Base-by-base conservation (phyloP, 1,284 basidiomycete genomes). In the Singerocomus inundabilis region DNA sequence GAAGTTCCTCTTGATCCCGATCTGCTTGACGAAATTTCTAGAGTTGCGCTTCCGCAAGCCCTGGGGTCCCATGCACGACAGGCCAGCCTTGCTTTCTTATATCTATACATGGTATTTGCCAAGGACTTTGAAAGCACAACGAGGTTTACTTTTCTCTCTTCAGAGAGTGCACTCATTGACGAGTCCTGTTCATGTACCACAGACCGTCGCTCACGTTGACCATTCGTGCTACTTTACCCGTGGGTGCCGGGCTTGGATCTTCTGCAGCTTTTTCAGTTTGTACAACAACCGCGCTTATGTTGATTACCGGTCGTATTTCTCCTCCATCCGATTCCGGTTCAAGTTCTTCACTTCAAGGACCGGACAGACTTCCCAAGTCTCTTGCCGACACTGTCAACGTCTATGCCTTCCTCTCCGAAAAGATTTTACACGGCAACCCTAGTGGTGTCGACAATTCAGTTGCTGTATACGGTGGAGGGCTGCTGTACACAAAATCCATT, bases 391-490 rank as follows among this genome's bases (percentile, higher is more conserved):
- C 86, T 57, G 84, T 95, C 57, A 98, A 99, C 70, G 77, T 79
- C 40, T 98, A 94, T 87, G 93, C 97, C 16, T 99, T 98, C 72
- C 74, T 98, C 42, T 82, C 89, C 6, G 97, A 99, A 72, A 98
- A 98, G 71, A 91, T 99, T 32, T 75, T 98, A 45, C 97, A 99
- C 67, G 97, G 97, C 4, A 99, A 93, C 62, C 97, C 97, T 1
- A 96, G 92, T 51, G 97, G 97, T 18, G 91, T 99, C 30, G 97
- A 99, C 70, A 99, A 99, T 69, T 90, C 93, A 15, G 93, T 98
- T 30, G 81, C 93, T 8, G 90, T 94, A 1, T 91, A 88, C 62
- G 97, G 97, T 16, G 96, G 97, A 42, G 97, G 94, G 18, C 78
- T 99, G 55, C 84, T 88, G 24, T 99, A 97, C 70, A 91, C 88